These are phyloP conservation scores for Flaveria trinervia DNA, from an alignment of 129 eudicot genomes.

Conservation along the genomic window DNA sequence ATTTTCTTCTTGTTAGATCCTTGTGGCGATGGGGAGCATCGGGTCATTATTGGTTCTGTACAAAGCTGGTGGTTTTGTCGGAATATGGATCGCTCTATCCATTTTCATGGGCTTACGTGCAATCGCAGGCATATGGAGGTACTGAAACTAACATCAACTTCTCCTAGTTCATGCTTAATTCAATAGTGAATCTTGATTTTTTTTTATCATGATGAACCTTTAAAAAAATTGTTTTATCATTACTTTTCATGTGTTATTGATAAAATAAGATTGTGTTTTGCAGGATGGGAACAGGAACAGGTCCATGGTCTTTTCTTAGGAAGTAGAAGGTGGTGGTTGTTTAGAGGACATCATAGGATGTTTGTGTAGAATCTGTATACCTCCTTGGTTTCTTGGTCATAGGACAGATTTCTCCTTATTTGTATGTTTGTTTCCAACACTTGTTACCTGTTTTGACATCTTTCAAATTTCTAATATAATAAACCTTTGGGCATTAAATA, in stretches of 20 bases:
- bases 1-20: constrained; percentile 44
- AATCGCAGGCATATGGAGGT: constrained; percentile 93
- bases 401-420: constrained; percentile 1
- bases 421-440: constrained; percentile 9
- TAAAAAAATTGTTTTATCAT: not conserved
- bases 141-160: constrained; percentile 1
- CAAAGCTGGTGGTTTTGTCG: constrained; percentile 56
- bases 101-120: constrained; percentile 73
- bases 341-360: not conserved
- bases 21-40: constrained; percentile 66
- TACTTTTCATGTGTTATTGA: constrained; percentile 1
- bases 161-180: not conserved
- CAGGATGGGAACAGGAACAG: constrained; percentile 74
- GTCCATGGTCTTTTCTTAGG: constrained; percentile 78
- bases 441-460: constrained; percentile 8
- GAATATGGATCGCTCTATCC: constrained; percentile 83
- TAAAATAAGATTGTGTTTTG: constrained; percentile 3
- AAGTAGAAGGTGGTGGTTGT: constrained; percentile 22
- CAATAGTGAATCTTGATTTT: not conserved
- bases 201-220: not conserved
- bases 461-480: not conserved
- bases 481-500: not conserved
- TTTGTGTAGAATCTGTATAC: not conserved
- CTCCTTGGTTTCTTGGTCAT: constrained; percentile 11
- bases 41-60: constrained; percentile 54